phyloP scores from a whole-genome alignment of 2,329 filamentous ascomycete genomes.

The Lizonia empirigonia region DNA sequence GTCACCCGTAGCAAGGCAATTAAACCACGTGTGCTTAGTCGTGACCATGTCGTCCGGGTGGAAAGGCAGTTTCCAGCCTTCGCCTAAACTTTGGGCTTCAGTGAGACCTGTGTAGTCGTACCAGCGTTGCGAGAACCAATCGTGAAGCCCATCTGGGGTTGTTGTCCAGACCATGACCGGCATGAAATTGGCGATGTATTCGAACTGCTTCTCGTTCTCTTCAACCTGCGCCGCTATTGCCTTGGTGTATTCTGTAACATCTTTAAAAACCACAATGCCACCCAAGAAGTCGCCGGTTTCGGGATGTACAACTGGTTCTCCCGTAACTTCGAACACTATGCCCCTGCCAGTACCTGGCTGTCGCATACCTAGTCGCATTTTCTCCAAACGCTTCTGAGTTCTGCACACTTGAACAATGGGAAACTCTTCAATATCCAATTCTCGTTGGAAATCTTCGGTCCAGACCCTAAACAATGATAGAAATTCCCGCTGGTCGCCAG shows the following conservation, averaged over 20 bases:
- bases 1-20: constrained; percentile 66
- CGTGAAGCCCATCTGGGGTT: constrained; percentile 66
- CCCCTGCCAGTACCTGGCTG: constrained; percentile 59
- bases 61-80: constrained; percentile 67
- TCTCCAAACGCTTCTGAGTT: constrained; percentile 65
- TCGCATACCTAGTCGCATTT: constrained; percentile 65
- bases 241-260: constrained; percentile 72
- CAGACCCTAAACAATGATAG: constrained; percentile 66
- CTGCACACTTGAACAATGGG: constrained; percentile 69
- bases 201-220: constrained; percentile 74
- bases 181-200: constrained; percentile 72
- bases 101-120: constrained; percentile 75
- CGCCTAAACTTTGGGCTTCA: constrained; percentile 65
- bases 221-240: constrained; percentile 72
- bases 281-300: constrained; percentile 73
- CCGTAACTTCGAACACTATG: constrained; percentile 68
- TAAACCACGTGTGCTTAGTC: constrained; percentile 63
- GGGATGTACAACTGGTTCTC: constrained; percentile 70
- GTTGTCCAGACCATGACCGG: constrained; percentile 72
- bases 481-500: constrained; percentile 56
- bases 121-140: constrained; percentile 80
- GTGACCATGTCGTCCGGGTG: constrained; percentile 71
- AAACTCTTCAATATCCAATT: constrained; percentile 64
- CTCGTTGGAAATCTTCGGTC: constrained; percentile 68
- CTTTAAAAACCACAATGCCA: constrained; percentile 72